These are phyloP conservation scores for Cladosporium sp. DNA, from an alignment of 2,329 filamentous ascomycete genomes.

Conservation along the genomic window DNA sequence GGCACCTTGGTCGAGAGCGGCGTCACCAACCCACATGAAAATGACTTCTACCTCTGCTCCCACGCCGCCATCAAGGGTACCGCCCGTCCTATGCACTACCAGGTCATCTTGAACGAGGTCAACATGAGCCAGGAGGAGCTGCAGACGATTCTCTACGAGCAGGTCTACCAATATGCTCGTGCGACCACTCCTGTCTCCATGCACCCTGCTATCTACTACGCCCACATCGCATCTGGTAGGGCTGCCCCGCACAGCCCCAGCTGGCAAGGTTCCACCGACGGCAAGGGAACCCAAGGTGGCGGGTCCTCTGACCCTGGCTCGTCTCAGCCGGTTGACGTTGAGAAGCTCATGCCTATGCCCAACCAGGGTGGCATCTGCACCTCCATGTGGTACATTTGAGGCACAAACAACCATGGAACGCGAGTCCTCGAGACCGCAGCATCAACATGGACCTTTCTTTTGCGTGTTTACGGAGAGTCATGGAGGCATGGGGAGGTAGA, in stretches of 20 bases:
- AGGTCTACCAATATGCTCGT: constrained; percentile 86
- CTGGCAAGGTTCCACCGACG: constrained; percentile 23
- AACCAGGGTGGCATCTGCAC: constrained; percentile 42
- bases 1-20: constrained; percentile 86
- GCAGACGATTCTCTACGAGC: constrained; percentile 88
- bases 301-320: constrained; percentile 19
- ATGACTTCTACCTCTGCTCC: constrained; percentile 76
- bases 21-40: constrained; percentile 87
- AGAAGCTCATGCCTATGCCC: constrained; percentile 44
- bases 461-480: background rate
- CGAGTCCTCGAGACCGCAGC: background rate
- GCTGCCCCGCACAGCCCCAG: constrained; percentile 71
- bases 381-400: constrained; percentile 54
- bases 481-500: background rate
- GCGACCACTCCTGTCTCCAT: constrained; percentile 91
- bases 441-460: background rate
- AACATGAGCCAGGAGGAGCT: constrained; percentile 66
- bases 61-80: constrained; percentile 90
- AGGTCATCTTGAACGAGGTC: constrained; percentile 82
- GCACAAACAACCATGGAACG: background rate
- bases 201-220: constrained; percentile 90
- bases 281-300: constrained; percentile 23
- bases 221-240: constrained; percentile 82
- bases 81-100: constrained; percentile 80
- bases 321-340: constrained; percentile 27